Percentiles rank a stretch among this genome's conserved stretches.
phyloP scores from a whole-genome alignment of 169 alveolate species.

The Haemoproteus tartakovskyi region DNA sequence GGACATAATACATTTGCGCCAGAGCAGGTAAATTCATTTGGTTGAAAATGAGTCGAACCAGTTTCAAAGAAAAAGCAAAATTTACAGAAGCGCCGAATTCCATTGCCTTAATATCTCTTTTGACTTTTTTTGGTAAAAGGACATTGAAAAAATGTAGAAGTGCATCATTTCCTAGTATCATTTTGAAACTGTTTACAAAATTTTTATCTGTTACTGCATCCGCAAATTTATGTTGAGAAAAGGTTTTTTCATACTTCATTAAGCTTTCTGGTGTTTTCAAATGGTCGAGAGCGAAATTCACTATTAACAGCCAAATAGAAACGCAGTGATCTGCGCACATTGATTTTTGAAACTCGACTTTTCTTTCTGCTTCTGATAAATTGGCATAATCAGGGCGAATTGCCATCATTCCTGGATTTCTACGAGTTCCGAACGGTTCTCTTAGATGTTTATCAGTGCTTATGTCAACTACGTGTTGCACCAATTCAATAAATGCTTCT shows the following conservation, averaged over 20 bases:
- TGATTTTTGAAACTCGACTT: constrained; percentile 75
- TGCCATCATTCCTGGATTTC: constrained; percentile 74
- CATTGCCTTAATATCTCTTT: constrained; percentile 73
- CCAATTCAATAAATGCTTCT: constrained; percentile 61
- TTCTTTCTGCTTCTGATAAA: constrained; percentile 73
- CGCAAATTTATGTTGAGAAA: constrained; percentile 67
- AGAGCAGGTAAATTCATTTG: constrained; percentile 71
- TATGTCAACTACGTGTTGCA: constrained; percentile 21
- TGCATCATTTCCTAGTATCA: constrained; percentile 79
- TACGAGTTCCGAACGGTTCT: constrained; percentile 26
- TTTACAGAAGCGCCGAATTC: constrained; percentile 78
- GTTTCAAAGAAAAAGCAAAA: constrained; percentile 72
- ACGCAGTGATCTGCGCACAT: constrained; percentile 80
- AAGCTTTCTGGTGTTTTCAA: constrained; percentile 76
- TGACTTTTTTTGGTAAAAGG: constrained; percentile 75
- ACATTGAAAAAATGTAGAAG: constrained; percentile 73
- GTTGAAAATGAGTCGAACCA: constrained; percentile 68
- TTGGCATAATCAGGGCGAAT: constrained; percentile 66
- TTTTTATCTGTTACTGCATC: constrained; percentile 71
- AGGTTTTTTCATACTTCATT: constrained; percentile 71
- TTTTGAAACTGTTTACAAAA: constrained; percentile 72
- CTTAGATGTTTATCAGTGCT: constrained; percentile 25
- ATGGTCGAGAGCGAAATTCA: constrained; percentile 75
- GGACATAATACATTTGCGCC: constrained; percentile 71
- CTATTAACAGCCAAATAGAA: constrained; percentile 75